These are phyloP conservation scores for Talaromyces sp. DNA, from an alignment of 2,329 filamentous ascomycete genomes.

Conservation along the genomic window DNA sequence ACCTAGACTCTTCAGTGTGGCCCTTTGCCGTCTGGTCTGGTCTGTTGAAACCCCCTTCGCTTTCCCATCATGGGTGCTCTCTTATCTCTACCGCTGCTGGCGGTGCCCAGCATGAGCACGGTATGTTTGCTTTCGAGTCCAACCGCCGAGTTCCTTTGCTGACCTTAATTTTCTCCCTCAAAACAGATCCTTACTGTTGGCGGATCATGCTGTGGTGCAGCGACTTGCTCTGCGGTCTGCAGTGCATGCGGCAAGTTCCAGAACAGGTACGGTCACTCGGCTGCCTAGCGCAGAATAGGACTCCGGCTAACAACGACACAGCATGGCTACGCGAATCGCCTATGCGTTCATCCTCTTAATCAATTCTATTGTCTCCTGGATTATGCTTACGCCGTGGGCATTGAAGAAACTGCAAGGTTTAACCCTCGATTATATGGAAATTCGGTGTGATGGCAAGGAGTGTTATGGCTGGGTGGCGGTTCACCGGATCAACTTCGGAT, in stretches of 20 bases:
- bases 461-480: slow-evolving; percentile 97
- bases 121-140: slow-evolving; percentile 58
- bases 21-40: not conserved
- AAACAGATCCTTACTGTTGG: slow-evolving; percentile 72
- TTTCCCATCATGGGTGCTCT: slow-evolving; percentile 76
- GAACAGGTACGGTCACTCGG: slow-evolving; percentile 68
- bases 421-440: slow-evolving; percentile 93
- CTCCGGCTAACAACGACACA: slow-evolving; percentile 44
- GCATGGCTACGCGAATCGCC: slow-evolving; percentile 94
- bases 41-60: not conserved
- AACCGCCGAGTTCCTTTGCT: slow-evolving; percentile 14
- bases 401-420: slow-evolving; percentile 92
- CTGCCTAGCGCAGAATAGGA: not conserved
- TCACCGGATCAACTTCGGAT: slow-evolving; percentile 95
- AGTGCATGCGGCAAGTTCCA: slow-evolving; percentile 95
- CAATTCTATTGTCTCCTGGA: slow-evolving; percentile 97
- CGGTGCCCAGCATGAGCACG: slow-evolving; percentile 80
- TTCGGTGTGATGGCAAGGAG: slow-evolving; percentile 84
- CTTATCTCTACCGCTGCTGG: slow-evolving; percentile 85
- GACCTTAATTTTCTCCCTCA: slow-evolving; percentile 12
- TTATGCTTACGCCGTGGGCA: slow-evolving; percentile 98
- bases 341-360: slow-evolving; percentile 92
- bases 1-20: no score
- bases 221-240: slow-evolving; percentile 94
- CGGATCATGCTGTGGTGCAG: slow-evolving; percentile 93